Evolutionary conservation across 441 rosid genomes (phyloP).

Genomic region (Pelargonium australe): DNA sequence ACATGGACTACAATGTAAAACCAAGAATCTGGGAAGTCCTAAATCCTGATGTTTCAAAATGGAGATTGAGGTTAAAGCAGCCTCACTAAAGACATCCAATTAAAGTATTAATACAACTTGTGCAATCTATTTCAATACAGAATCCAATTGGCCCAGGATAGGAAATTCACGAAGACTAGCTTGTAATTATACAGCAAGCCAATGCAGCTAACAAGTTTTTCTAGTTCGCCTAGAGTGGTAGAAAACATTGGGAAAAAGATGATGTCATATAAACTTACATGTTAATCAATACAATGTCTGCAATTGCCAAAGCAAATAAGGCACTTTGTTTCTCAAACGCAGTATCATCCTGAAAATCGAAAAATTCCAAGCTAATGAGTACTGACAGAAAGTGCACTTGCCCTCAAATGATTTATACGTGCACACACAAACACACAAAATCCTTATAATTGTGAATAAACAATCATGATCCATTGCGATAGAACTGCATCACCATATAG

Average conservation of each 20-base stretch:
- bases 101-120: neutral
- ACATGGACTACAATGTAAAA: neutral
- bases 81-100: neutral
- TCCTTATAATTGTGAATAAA: neutral
- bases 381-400: neutral
- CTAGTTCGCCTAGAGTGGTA: neutral
- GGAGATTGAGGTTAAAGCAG: neutral
- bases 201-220: neutral
- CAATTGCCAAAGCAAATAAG: conserved; percentile 73
- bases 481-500: neutral
- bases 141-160: neutral
- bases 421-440: neutral
- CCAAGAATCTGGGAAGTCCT: neutral
- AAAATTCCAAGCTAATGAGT: neutral
- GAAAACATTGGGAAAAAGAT: conserved; percentile 1
- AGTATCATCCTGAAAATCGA: conserved; percentile 73
- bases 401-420: neutral
- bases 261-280: conserved; percentile 46
- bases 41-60: neutral
- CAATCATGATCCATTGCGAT: neutral
- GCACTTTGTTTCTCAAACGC: conserved; percentile 94
- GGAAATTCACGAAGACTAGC: conserved; percentile 1
- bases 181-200: conserved; percentile 4
- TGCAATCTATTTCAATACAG: conserved; percentile 5
- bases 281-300: conserved; percentile 84